These are phyloP conservation scores for Phlebopus sp. DNA, from an alignment of 1,284 basidiomycete species.

Conservation along the genomic window DNA sequence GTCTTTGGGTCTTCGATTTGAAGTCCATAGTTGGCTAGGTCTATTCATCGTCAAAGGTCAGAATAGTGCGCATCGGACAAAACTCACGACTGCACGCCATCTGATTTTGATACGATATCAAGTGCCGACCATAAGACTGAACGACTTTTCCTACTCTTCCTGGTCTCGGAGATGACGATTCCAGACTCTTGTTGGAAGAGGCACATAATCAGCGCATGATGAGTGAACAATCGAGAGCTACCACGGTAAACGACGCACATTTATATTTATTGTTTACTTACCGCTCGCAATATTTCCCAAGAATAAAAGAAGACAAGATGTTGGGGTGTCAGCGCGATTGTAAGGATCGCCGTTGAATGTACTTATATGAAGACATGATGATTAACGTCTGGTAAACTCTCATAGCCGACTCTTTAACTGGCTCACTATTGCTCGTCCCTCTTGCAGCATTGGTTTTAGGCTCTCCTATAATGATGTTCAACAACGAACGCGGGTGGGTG, in stretches of 20 bases:
- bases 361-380: not conserved
- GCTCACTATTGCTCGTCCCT: slow-evolving; percentile 20
- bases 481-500: not conserved
- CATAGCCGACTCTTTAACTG: slow-evolving; percentile 21
- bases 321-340: not conserved
- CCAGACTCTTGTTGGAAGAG: slow-evolving; percentile 21
- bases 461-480: slow-evolving; percentile 15
- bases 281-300: too few relatives aligned
- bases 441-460: slow-evolving; percentile 26
- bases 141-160: slow-evolving; percentile 7
- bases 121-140: slow-evolving; percentile 7
- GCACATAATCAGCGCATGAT: too few relatives aligned
- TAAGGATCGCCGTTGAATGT: not conserved
- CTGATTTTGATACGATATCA: slow-evolving; percentile 6
- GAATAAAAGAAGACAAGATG: too few relatives aligned
- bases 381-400: slow-evolving; percentile 1
- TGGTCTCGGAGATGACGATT: slow-evolving; percentile 22
- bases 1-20: slow-evolving; percentile 18
- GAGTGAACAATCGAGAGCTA: too few relatives aligned
- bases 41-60: slow-evolving; percentile 9
- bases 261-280: too few relatives aligned
- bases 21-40: slow-evolving; percentile 21
- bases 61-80: too few relatives aligned
- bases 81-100: slow-evolving; percentile 18
- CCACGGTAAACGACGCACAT: too few relatives aligned